Evolutionary conservation across 768 basidiomycete species (phyloP).

Genomic region (Rhodotorula sphaerocarpa): DNA sequence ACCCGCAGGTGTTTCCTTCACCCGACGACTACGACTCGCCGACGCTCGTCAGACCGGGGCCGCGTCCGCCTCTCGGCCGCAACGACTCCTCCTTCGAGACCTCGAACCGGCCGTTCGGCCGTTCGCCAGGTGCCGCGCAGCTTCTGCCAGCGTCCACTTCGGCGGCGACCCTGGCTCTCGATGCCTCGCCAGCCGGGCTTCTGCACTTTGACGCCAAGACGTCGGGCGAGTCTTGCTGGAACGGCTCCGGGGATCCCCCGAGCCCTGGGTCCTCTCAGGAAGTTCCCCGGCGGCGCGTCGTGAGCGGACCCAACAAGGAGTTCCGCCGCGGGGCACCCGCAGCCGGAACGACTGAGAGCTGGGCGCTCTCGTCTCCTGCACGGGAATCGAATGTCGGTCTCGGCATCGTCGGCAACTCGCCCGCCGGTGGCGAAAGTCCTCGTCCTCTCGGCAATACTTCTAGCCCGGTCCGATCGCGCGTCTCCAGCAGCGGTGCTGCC

Average conservation of each 20-base stretch:
- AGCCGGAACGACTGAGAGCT: background rate
- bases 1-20: no score
- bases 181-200: conserved; percentile 16
- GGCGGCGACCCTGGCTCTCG: background rate
- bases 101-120: conserved; percentile 14
- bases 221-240: no score
- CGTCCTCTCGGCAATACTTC: background rate
- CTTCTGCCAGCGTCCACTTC: conserved; percentile 15
- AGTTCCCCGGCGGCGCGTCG: no score
- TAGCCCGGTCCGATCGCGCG: conserved; percentile 1
- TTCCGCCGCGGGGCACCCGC: conserved; percentile 13
- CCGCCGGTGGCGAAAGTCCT: background rate
- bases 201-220: conserved; percentile 15
- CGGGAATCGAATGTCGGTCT: conserved; percentile 4
- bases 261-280: background rate
- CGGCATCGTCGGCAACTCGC: conserved; percentile 18
- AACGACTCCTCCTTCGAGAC: conserved; percentile 4
- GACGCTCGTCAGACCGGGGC: background rate
- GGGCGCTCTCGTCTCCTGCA: background rate
- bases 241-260: no score
- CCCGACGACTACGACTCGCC: conserved; percentile 12
- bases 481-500: conserved; percentile 7
- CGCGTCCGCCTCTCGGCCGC: background rate
- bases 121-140: background rate
- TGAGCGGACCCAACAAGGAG: no score